Conservation (phyloP, 75 land plant species). For the Pinus taeda region DNA sequence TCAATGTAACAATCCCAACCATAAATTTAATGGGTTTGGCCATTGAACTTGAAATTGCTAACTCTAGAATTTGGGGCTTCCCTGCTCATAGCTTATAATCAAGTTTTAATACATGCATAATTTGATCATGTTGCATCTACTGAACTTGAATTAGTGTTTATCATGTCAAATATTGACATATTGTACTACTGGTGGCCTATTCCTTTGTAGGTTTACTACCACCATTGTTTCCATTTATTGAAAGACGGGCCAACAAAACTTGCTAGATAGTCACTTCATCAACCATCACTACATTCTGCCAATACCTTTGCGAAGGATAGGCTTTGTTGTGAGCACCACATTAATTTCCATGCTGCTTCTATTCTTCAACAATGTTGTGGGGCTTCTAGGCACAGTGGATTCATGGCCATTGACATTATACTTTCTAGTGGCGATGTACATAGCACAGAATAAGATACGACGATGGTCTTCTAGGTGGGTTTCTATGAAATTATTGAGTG, state of each 20-base stretch:
- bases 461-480: constrained; percentile 61
- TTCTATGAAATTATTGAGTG: constrained; percentile 36
- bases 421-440: constrained; percentile 84
- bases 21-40: too few species aligned
- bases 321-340: constrained; percentile 60
- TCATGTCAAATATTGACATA: too few species aligned
- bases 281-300: constrained; percentile 16
- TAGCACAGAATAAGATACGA: constrained; percentile 46
- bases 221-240: constrained; percentile 56
- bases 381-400: constrained; percentile 63
- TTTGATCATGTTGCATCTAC: too few species aligned
- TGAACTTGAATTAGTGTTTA: too few species aligned
- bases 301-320: constrained; percentile 55
- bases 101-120: too few species aligned
- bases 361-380: constrained; percentile 81
- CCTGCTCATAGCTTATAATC: too few species aligned
- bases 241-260: constrained; percentile 30
- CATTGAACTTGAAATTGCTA: too few species aligned
- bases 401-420: constrained; percentile 92
- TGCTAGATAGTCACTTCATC: constrained; percentile 25
- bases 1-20: too few species aligned
- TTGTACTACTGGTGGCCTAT: not conserved
- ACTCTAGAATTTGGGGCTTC: too few species aligned
- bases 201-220: constrained; percentile 43
- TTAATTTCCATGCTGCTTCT: constrained; percentile 72